Base-by-base conservation (phyloP, 2,329 filamentous ascomycete genomes). In the Aspergillus ochraceoroseus region DNA sequence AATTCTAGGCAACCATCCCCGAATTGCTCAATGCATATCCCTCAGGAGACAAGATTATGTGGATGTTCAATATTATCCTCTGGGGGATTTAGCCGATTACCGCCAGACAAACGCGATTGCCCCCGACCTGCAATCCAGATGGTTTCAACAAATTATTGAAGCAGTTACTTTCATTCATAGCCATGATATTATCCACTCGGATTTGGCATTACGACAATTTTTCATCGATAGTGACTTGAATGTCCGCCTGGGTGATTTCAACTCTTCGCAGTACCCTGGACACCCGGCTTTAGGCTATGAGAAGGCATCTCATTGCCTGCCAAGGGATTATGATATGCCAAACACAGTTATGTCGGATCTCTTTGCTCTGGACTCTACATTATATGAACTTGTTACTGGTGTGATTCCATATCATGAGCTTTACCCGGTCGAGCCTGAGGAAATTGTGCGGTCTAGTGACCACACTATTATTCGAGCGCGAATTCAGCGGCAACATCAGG, bases 171-270 rank as follows among this genome's bases (percentile, higher is more conserved):
- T 47, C 15, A 52, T 54, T 13, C 48, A 56, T 31, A 13, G 8
- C 9, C 25, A 39, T 40, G 47, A 35, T 13, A 36, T 55, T 1
- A 53, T 52, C 17, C 48, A 55, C 35, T 56, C 48, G 19, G 56
- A 54, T 30, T 44, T 64, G 8, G 46, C 38, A 5, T 35, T 54
- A 3, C 38, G 43, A 5, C 44, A 54, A 28, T 44, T 51, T 12
- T 47, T 52, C 20, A 23, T 52, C 8, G 49, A 54, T 27, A 41
- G 48, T 5, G 27, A 52, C 13, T 43, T 52, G 11, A 32, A 55
- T 44, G 19, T 53, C n/a, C 49, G 41, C 8, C 42, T 56, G 5
- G 45, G 49, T 19, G 52, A 56, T 27, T 52, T 54, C 33, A 49
- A 46, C 23, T 41, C 38, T 35, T 51, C 41, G 8, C 42, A 49